Evolutionary conservation across 345 rosid species (phyloP).

Genomic region (Citrus maxima): DNA sequence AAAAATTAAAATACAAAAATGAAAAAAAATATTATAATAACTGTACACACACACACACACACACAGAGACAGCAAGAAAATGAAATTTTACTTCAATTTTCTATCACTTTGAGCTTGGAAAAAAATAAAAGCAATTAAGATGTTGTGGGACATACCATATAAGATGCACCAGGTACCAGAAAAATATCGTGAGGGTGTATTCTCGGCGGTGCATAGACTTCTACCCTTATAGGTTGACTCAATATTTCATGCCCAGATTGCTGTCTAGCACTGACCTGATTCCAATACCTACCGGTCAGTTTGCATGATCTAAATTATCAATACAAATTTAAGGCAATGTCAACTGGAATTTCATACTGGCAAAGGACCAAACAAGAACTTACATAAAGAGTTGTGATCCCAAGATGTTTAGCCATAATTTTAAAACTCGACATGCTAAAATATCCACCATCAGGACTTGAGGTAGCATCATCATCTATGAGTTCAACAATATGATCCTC

Average conservation of each 20-base stretch:
- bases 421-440: constrained; percentile 44
- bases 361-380: constrained; percentile 30
- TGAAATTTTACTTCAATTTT: background rate
- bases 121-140: background rate
- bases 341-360: constrained; percentile 4
- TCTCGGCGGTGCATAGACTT: constrained; percentile 76
- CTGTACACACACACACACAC: background rate
- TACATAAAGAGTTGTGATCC: constrained; percentile 79
- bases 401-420: constrained; percentile 67
- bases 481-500: constrained; percentile 72
- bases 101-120: background rate
- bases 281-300: constrained; percentile 22
- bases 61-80: background rate
- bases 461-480: constrained; percentile 31
- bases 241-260: constrained; percentile 70
- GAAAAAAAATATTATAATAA: background rate
- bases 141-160: constrained; percentile 47
- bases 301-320: constrained; percentile 15
- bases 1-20: background rate
- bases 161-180: constrained; percentile 88
- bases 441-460: constrained; percentile 40
- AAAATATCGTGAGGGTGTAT: constrained; percentile 71
- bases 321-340: constrained; percentile 5
- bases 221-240: constrained; percentile 78
- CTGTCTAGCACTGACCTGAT: constrained; percentile 76